These are phyloP conservation scores for Wickerhamomyces bovis DNA, from an alignment of 805 yeast species.

Conservation along the genomic window DNA sequence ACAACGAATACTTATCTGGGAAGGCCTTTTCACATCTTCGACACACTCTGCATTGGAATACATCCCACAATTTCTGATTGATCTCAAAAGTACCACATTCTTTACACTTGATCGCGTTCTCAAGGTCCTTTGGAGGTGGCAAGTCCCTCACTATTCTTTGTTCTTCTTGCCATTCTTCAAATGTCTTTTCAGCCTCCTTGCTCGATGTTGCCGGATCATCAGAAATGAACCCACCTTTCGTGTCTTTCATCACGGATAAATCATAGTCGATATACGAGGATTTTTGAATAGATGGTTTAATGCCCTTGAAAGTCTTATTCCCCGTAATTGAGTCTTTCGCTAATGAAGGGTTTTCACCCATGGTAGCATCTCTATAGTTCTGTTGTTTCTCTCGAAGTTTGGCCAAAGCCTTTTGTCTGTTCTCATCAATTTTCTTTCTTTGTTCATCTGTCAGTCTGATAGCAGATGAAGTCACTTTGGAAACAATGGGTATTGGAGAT, in stretches of 20 bases:
- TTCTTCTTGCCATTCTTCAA: slow-evolving; percentile 44
- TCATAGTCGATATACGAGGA: slow-evolving; percentile 79
- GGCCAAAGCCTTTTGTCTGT: slow-evolving; percentile 48
- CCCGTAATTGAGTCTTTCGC: background rate
- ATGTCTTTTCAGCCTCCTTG: slow-evolving; percentile 27
- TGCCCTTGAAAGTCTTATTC: background rate
- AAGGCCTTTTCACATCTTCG: slow-evolving; percentile 60
- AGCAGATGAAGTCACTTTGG: slow-evolving; percentile 9
- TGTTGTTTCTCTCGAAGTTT: slow-evolving; percentile 30
- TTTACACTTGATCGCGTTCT: slow-evolving; percentile 70
- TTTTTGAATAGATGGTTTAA: slow-evolving; percentile 44
- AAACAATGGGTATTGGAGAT: slow-evolving; percentile 4
- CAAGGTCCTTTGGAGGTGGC: slow-evolving; percentile 69
- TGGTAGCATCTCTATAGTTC: slow-evolving; percentile 34
- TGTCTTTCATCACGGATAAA: slow-evolving; percentile 83
- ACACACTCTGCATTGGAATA: slow-evolving; percentile 77
- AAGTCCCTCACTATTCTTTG: slow-evolving; percentile 44
- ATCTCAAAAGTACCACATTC: slow-evolving; percentile 82
- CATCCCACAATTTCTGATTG: slow-evolving; percentile 62
- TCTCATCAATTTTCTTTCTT: slow-evolving; percentile 40
- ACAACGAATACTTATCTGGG: slow-evolving; percentile 84
- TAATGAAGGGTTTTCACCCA: slow-evolving; percentile 17
- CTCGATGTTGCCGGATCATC: slow-evolving; percentile 40
- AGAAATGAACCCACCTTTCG: slow-evolving; percentile 62
- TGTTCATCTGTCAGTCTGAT: slow-evolving; percentile 43